Conservation (phyloP, 495 filamentous ascomycete species). For the Bombardia bombarda region DNA sequence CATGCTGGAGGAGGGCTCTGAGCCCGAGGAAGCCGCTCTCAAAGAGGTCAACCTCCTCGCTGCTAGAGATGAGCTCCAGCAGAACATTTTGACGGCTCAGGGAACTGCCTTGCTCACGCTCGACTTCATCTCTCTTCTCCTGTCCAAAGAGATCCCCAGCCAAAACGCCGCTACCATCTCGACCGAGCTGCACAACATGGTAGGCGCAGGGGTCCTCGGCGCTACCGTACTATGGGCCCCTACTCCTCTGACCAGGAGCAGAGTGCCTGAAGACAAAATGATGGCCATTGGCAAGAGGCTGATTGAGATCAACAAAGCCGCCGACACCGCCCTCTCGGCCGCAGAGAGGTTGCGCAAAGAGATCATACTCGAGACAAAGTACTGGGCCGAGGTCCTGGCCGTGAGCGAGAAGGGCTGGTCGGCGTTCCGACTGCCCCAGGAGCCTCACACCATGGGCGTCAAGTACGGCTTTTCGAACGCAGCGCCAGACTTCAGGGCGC, state of each 20-base stretch:
- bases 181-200: constrained; percentile 53
- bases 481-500: constrained; percentile 64
- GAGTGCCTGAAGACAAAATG: constrained; percentile 46
- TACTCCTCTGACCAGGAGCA: constrained; percentile 43
- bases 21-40: constrained; percentile 25
- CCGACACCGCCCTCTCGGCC: constrained; percentile 64
- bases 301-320: constrained; percentile 64
- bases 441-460: constrained; percentile 69
- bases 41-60: constrained; percentile 31
- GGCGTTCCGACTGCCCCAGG: constrained; percentile 61
- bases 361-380: constrained; percentile 67
- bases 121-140: constrained; percentile 76
- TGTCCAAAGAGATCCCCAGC: constrained; percentile 66
- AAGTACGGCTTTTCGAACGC: constrained; percentile 85
- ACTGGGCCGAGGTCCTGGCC: constrained; percentile 79
- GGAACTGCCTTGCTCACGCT: constrained; percentile 27
- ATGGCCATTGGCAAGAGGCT: constrained; percentile 73
- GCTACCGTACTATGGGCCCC: constrained; percentile 56
- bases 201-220: constrained; percentile 71
- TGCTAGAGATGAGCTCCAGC: constrained; percentile 47
- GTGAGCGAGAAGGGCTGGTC: constrained; percentile 82
- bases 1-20: constrained; percentile 21
- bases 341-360: constrained; percentile 67
- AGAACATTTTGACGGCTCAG: constrained; percentile 38
- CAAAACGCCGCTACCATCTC: constrained; percentile 64